A percentile compares a stretch with the other conserved stretches of the same genome.
Evolutionary conservation across 2,329 filamentous ascomycete genomes (phyloP).

Genomic region (Massarina eburnea): DNA sequence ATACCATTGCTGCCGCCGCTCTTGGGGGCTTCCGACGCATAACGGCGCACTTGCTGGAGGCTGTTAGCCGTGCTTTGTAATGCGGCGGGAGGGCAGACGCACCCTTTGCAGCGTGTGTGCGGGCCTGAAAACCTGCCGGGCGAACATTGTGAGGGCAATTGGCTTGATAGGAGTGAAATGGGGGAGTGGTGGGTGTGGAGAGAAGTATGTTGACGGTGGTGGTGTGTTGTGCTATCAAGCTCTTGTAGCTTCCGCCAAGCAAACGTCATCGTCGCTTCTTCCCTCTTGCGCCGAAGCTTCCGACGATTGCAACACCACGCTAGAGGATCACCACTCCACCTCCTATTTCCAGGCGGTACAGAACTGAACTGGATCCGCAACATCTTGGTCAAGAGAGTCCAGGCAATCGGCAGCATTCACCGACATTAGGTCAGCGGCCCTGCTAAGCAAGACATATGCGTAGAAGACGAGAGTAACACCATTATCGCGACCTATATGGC

Average conservation of each 20-base stretch:
- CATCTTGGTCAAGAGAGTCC: slow-evolving; percentile 10
- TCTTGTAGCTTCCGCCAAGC: slow-evolving; percentile 21
- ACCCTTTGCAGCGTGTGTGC: slow-evolving; percentile 46
- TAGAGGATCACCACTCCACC: neutral
- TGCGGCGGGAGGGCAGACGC: slow-evolving; percentile 15
- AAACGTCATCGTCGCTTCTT: slow-evolving; percentile 25
- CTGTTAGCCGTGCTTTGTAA: slow-evolving; percentile 20
- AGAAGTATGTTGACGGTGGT: slow-evolving; percentile 3
- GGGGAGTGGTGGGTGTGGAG: neutral
- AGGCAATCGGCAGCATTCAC: slow-evolving; percentile 10
- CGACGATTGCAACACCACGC: slow-evolving; percentile 4
- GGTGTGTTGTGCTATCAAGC: slow-evolving; percentile 10
- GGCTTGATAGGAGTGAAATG: slow-evolving; percentile 3
- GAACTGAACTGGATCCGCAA: slow-evolving; percentile 11
- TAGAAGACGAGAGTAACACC: slow-evolving; percentile 2
- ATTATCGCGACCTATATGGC: slow-evolving; percentile 9
- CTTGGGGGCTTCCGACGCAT: slow-evolving; percentile 67
- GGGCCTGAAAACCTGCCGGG: slow-evolving; percentile 47
- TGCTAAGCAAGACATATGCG: slow-evolving; percentile 6
- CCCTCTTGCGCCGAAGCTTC: slow-evolving; percentile 1
- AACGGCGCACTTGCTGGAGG: slow-evolving; percentile 65
- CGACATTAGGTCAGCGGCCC: slow-evolving; percentile 8
- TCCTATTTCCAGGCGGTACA: slow-evolving; percentile 1
- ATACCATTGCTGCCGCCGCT: slow-evolving; percentile 46
- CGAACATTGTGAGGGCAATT: slow-evolving; percentile 46